Base-by-base conservation (phyloP, 2,329 filamentous ascomycete species). In the Botrytis medusae region DNA sequence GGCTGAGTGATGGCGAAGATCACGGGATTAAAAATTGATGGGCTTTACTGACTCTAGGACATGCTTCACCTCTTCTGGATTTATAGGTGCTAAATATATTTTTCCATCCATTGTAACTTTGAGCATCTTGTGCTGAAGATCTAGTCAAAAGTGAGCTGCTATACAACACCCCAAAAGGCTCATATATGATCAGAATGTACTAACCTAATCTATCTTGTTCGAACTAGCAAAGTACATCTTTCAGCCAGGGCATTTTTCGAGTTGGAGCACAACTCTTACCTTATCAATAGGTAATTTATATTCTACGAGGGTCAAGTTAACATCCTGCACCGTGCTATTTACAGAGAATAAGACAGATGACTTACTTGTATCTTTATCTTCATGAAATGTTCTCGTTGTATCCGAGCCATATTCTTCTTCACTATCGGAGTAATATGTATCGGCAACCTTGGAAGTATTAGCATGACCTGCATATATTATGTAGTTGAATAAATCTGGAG, bases 321-420 rank as follows among this genome's bases (percentile, higher is more conserved):
- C 40, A 54, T 59, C 44, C 25, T 54, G 37, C 25, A 42, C 16
- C 34, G 48, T 42, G 22, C 34, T 40, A 65, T 22, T 25, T 54
- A 16, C 37, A n/a, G 10, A 25, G 64, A 44, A 34, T 16, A 16
- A 54, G 34, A n/a, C 60, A 4, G 20, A 29, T 18, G 9, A 70
- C 77, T 72, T 70, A 78, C 77, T 74, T 22, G 84, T 85, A 57
- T 84, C 82, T 57, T 84, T 82, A 75, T 78, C 83, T 9, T 81
- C 80, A 67, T 87, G 85, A 73, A 86, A 87, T 8, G 84, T 81
- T 2, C 85, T 81, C 3, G 65, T 42, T 25, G 65, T 69, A 18
- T 59, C 37, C 14, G n/a, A 2, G 8, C 85, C 85, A 72, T 86
- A 85, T 73, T 86, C 85, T 75, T 84, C 85, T 25, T 69, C 65